Base-by-base conservation (phyloP, 495 filamentous ascomycete species). In the Aspergillus steynii region DNA sequence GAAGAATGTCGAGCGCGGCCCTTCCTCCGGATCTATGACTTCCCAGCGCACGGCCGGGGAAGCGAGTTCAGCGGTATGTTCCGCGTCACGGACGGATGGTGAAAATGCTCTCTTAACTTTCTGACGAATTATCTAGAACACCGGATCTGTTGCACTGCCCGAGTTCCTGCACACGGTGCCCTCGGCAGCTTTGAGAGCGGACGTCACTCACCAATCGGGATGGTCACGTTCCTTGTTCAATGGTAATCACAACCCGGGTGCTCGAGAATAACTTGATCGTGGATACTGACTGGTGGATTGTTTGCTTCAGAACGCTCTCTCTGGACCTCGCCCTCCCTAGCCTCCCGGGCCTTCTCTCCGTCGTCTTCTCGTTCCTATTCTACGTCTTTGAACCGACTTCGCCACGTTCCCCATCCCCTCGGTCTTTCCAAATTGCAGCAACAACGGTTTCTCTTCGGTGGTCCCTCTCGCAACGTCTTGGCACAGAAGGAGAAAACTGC, bases 401-500 rank as follows among this genome's bases (percentile, higher is more conserved):
- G 68, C n/a, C 59, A 64, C 4, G 56, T 59, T 2, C 61, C 70
- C 3, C 69, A 66, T 27, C 9, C 65, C 14, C 60, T 57, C 5
- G 70, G 68, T 10, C 60, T 76, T 15, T 70, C 70, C 1, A 69
- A 61, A 42, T 14, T 69, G 6, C 71, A 78, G 27, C 75, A 80
- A 54, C 77, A 80, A 60, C 77, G 84, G 26, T 77, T 83, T 45
- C 74, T 88, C 56, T 85, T 85, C 25, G 81, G 80, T 25, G 80
- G 80, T 14, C 75, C 80, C 32, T 85, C 85, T 51, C 82, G 82
- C 53, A 85, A 82, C 45, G 70, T 86, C 12, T 76, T 91, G 8
- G 86, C 86, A 26, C 87, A 89, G 62, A 85, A 87, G 64, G 95
- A 99, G 75, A 89, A 91, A 70, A 86, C 89, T 28, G 96, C 95